phyloP scores from a whole-genome alignment of 306 rosid species.

The Betula pendula region DNA sequence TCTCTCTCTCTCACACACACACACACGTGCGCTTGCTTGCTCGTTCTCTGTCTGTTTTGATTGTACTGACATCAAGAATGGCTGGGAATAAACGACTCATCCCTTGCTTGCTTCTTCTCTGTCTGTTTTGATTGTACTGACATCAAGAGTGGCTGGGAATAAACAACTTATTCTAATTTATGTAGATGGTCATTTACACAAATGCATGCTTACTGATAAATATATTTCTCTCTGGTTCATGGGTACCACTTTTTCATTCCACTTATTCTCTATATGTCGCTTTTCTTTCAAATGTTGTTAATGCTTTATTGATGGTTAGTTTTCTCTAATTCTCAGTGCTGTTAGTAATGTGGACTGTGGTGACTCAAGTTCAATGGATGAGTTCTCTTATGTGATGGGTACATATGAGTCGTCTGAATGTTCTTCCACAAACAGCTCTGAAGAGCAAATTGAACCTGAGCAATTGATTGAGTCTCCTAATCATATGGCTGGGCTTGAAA shows the following conservation, averaged over 20 bases:
- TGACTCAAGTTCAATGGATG: constrained; percentile 54
- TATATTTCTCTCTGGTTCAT: not conserved
- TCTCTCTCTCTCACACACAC: constrained; percentile 25
- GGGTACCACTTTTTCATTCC: not conserved
- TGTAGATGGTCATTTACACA: not conserved
- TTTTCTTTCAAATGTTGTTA: constrained; percentile 31
- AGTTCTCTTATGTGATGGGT: constrained; percentile 43
- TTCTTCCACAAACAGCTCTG: constrained; percentile 52
- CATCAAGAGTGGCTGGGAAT: not conserved
- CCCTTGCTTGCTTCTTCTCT: not conserved
- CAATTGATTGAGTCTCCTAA: constrained; percentile 41
- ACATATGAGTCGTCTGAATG: constrained; percentile 53
- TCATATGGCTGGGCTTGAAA: constrained; percentile 38
- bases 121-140: constrained; percentile 8
- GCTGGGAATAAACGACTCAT: not conserved
- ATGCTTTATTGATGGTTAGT: constrained; percentile 33
- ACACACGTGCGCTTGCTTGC: not conserved
- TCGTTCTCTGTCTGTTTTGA: constrained; percentile 2
- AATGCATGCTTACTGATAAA: not conserved
- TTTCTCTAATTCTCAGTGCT: constrained; percentile 53
- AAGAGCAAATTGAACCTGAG: constrained; percentile 56
- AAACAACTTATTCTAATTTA: not conserved
- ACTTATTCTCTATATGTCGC: not conserved
- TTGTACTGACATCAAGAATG: not conserved
- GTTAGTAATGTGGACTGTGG: constrained; percentile 42